Percentiles rank a stretch among this genome's conserved stretches.
Evolutionary conservation across 1,284 basidiomycete genomes (phyloP).

Genomic region (Schizophyllum commune): DNA sequence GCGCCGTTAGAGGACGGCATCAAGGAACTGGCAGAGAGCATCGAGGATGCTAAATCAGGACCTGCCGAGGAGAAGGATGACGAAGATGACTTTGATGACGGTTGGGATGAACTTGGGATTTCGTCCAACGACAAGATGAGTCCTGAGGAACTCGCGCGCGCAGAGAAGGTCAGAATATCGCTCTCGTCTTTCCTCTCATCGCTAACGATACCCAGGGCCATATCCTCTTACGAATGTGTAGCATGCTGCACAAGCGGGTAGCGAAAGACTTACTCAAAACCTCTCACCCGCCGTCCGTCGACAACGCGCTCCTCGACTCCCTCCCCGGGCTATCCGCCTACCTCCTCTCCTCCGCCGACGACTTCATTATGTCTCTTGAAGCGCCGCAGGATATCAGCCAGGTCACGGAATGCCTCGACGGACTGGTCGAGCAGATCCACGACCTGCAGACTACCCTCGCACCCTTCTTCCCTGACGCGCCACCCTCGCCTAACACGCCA

Average conservation of each 20-base stretch:
- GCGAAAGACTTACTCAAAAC: constrained; percentile 37
- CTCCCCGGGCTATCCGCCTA: constrained; percentile 41
- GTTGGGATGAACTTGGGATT: constrained; percentile 63
- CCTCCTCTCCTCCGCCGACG: constrained; percentile 50
- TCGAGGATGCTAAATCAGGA: constrained; percentile 28
- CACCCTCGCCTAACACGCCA: constrained; percentile 28
- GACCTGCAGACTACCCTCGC: constrained; percentile 25
- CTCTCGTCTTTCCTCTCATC: constrained; percentile 2
- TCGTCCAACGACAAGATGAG: constrained; percentile 29
- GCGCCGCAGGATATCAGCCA: constrained; percentile 44
- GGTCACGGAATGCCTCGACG: constrained; percentile 30
- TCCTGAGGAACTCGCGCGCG: constrained; percentile 35
- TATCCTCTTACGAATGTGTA: constrained; percentile 48
- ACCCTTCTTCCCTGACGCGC: constrained; percentile 17
- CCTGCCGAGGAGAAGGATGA: constrained; percentile 19
- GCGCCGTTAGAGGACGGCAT: constrained; percentile 56
- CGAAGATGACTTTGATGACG: constrained; percentile 39
- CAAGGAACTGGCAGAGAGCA: constrained; percentile 49
- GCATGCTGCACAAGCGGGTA: constrained; percentile 58
- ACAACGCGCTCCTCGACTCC: constrained; percentile 34
- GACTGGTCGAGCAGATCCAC: constrained; percentile 29
- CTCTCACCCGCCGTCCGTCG: constrained; percentile 12
- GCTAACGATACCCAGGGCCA: constrained; percentile 35
- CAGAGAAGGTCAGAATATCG: constrained; percentile 38
- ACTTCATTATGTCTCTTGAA: constrained; percentile 57